Percentiles rank a stretch among this genome's conserved stretches.
Evolutionary conservation across 2,329 filamentous ascomycete species (phyloP).

Genomic region (Aspergillus novofumigatus): DNA sequence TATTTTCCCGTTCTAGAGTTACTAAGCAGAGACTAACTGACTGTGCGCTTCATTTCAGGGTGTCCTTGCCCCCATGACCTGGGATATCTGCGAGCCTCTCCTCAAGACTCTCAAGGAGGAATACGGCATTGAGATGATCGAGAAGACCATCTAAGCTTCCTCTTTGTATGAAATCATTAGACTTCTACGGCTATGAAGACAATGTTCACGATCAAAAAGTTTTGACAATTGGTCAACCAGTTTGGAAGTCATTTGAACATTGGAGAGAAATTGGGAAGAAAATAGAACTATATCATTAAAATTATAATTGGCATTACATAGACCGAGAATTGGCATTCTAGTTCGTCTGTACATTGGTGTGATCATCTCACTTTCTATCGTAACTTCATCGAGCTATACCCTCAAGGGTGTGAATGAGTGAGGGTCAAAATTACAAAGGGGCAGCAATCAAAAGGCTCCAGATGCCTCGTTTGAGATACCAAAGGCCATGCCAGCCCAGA

Average conservation of each 20-base stretch:
- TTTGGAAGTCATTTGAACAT: not conserved
- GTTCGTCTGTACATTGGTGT: constrained; percentile 11
- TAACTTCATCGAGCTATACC: constrained; percentile 19
- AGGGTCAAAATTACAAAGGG: not conserved
- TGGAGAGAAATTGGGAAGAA: constrained; percentile 1
- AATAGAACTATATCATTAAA: not conserved
- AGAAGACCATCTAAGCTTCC: constrained; percentile 53
- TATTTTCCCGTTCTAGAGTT: not conserved
- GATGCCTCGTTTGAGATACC: constrained; percentile 6
- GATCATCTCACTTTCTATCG: constrained; percentile 18
- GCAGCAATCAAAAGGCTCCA: not conserved
- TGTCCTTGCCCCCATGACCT: constrained; percentile 71
- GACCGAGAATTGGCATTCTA: not conserved
- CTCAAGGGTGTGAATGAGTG: not conserved
- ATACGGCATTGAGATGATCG: constrained; percentile 68
- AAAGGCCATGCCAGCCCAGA: constrained; percentile 3
- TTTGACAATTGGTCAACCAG: too few relatives aligned
- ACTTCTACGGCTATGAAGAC: not conserved
- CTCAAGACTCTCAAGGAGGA: constrained; percentile 75
- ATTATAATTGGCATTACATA: not conserved
- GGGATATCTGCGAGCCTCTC: constrained; percentile 66
- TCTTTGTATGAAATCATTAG: not conserved
- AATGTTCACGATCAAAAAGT: constrained; percentile 3
- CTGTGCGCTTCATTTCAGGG: constrained; percentile 39
- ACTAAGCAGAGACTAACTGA: not conserved